Percentiles rank a stretch among this genome's conserved stretches.
Evolutionary conservation across 73 alveolate species (phyloP).

Genomic region (Paramecium caudatum): DNA sequence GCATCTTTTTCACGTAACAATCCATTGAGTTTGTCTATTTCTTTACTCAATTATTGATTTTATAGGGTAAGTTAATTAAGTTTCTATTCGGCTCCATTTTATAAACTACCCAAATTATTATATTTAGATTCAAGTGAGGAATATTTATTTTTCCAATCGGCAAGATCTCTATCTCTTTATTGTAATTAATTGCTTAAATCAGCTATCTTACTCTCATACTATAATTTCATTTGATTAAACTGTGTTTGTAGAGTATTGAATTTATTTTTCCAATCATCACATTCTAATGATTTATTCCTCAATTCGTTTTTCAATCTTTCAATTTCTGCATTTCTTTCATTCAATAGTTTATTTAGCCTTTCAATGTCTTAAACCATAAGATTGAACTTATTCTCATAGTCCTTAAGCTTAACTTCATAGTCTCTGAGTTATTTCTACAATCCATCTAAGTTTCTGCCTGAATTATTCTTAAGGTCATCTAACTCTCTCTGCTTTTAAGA

Average conservation of each 20-base stretch:
- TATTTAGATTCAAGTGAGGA: not conserved
- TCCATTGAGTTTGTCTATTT: slow-evolving; percentile 36
- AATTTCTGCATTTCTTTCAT: slow-evolving; percentile 36
- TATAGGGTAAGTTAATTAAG: not conserved
- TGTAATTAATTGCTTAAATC: slow-evolving; percentile 9
- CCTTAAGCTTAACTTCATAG: not conserved
- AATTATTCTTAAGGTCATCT: slow-evolving; percentile 11
- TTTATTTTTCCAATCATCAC: slow-evolving; percentile 68
- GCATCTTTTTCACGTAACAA: slow-evolving; percentile 34
- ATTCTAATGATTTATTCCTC: slow-evolving; percentile 19
- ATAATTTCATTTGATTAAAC: not conserved
- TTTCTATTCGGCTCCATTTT: not conserved
- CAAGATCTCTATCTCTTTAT: slow-evolving; percentile 31
- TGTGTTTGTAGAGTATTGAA: not conserved
- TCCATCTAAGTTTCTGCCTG: slow-evolving; percentile 7
- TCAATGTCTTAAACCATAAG: not conserved
- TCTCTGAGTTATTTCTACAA: slow-evolving; percentile 33
- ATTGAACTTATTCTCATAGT: slow-evolving; percentile 31
- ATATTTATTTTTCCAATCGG: slow-evolving; percentile 53
- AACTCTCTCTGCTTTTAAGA: slow-evolving; percentile 48
- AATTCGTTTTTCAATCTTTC: slow-evolving; percentile 52
- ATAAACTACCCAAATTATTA: slow-evolving; percentile 26
- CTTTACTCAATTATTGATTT: not conserved
- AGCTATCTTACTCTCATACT: not conserved
- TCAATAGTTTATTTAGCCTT: not conserved